Evolutionary conservation across 495 filamentous ascomycete species (phyloP), one percentile per base, ranked within the genome.

Genomic region (Cudoniella acicularis): DNA sequence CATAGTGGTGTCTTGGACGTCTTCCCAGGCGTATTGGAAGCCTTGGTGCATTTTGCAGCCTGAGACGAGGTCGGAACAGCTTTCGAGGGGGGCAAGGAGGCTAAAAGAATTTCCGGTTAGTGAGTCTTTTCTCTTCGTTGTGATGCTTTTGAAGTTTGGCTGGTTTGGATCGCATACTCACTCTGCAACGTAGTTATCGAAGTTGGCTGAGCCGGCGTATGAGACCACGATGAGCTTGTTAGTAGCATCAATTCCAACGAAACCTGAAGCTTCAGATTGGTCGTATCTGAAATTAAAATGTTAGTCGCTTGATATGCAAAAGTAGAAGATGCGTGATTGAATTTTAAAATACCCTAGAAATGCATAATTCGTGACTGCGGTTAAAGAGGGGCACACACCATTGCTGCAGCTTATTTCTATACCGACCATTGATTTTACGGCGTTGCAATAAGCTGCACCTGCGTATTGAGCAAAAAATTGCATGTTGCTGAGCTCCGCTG

Each of bases 381-480:
- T 73, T 6, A 90, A 83, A 0, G 70, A 62, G 1, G 85, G 82
- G 67, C 91, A 94, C 54, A 16, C 36, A 1, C 48, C 78, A 49
- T 72, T 62, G 4, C 71, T 57, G 69, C 91, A 94, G 10, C 77
- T 77, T 17, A 92, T 57, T 18, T 71, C 69, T 18, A 72, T 62
- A 18, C 79, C 78, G 17, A 72, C 66, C 13, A 69, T 69, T 16
- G 25, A 22, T 13, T 26, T 22, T 3, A 20, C 30, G 8, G 46
- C 36, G 40, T 83, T 75, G 69, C 90, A 94, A 69, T 89, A 91
- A 4, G 84, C 73, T 0, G 89, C 86, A 0, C 78, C 86, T 0
- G 88, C 75, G 69, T 87, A 93, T 64, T 94, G 82, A n/a, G 85
- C 81, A 67, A 79, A 89, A 60, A 91, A 73, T 2, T 77, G 70